A percentile compares a stretch with the other conserved stretches of the same genome.
These are phyloP conservation scores for Grigorovia yakushimaensis DNA, from an alignment of 805 yeast genomes.

Conservation along the genomic window DNA sequence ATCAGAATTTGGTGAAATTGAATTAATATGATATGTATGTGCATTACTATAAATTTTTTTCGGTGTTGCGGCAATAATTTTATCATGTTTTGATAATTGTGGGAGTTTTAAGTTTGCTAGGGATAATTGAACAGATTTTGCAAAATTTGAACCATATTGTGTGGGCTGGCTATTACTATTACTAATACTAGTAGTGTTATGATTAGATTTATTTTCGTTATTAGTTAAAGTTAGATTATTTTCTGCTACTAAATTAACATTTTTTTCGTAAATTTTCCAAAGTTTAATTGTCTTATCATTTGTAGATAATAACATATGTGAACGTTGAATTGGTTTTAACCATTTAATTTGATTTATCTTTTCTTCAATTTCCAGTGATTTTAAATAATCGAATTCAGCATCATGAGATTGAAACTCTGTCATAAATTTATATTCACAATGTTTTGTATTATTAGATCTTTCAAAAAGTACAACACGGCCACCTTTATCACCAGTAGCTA, in stretches of 20 bases:
- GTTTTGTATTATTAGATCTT: slow-evolving; percentile 46
- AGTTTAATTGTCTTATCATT: slow-evolving; percentile 97
- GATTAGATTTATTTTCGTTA: slow-evolving; percentile 4
- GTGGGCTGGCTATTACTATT: background rate
- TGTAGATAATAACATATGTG: slow-evolving; percentile 84
- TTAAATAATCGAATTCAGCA: slow-evolving; percentile 94
- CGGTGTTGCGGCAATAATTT: slow-evolving; percentile 90
- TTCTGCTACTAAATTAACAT: slow-evolving; percentile 83
- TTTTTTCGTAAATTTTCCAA: slow-evolving; percentile 92
- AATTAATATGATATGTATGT: slow-evolving; percentile 95
- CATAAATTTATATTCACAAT: slow-evolving; percentile 87
- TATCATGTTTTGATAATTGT: slow-evolving; percentile 84
- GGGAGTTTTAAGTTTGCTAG: slow-evolving; percentile 61
- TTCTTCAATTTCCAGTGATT: slow-evolving; percentile 94
- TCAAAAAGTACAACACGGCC: slow-evolving; percentile 96
- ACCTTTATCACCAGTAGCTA: slow-evolving; percentile 98
- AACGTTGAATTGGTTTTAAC: slow-evolving; percentile 75
- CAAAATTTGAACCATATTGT: slow-evolving; percentile 13
- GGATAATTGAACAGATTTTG: slow-evolving; percentile 27
- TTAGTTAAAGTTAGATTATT: slow-evolving; percentile 42
- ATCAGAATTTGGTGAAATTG: slow-evolving; percentile 88
- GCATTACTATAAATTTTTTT: slow-evolving; percentile 88
- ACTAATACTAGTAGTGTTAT: background rate
- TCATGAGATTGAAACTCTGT: slow-evolving; percentile 98
- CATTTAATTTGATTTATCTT: slow-evolving; percentile 96